phyloP scores from a whole-genome alignment of 805 yeast genomes.

The Pachysolen tannophilus region DNA sequence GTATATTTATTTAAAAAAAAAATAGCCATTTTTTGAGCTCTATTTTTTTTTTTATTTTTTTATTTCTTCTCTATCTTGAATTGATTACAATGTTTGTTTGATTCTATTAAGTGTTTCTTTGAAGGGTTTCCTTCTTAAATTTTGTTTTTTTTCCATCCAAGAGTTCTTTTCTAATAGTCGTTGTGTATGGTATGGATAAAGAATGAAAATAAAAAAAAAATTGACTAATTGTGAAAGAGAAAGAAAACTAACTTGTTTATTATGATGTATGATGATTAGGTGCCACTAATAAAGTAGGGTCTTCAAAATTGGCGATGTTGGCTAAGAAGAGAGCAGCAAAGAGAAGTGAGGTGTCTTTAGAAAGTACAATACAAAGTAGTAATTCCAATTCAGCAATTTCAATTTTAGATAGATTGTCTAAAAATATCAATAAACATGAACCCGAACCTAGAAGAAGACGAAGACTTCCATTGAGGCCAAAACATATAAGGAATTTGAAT shows the following conservation, averaged over 20 bases:
- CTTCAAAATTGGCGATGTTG: conserved; percentile 37
- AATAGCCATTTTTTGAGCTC: background rate
- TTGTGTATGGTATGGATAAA: background rate
- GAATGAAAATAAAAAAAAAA: background rate
- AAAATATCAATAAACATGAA: background rate
- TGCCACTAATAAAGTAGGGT: too few relatives aligned
- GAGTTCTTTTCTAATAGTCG: background rate
- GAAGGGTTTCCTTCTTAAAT: too few relatives aligned
- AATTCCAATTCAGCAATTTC: conserved; percentile 5
- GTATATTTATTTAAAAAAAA: background rate
- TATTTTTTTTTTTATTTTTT: background rate
- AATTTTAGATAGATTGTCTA: conserved; percentile 8
- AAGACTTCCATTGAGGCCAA: background rate
- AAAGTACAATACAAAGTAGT: background rate
- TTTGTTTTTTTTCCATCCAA: background rate
- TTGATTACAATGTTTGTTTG: too few relatives aligned
- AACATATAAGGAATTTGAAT: background rate
- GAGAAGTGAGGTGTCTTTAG: background rate
- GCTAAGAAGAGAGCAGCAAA: conserved; percentile 29
- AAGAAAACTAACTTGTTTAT: background rate
- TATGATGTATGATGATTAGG: background rate
- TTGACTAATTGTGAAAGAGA: background rate
- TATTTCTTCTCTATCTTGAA: background rate
- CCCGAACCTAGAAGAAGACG: background rate
- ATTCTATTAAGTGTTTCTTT: too few relatives aligned